Evolutionary conservation across 176 grass and related monocot species (phyloP).

Genomic region (Calamus simplicifolius): DNA sequence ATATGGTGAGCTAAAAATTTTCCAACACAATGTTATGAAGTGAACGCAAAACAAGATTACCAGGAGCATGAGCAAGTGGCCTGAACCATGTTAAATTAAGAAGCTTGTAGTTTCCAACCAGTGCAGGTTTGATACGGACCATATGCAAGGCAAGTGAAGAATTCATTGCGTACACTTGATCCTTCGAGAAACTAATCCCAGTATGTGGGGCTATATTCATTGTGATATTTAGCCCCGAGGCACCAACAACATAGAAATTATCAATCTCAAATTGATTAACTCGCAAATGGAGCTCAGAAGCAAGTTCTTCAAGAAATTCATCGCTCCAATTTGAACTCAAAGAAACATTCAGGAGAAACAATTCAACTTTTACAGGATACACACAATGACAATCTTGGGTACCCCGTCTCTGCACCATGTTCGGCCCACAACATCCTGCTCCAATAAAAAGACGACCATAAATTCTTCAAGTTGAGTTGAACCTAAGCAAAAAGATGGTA

Average conservation of each 20-base stretch:
- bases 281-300: slow-evolving; percentile 53
- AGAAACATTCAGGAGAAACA: slow-evolving; percentile 91
- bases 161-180: slow-evolving; percentile 62
- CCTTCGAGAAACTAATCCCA: slow-evolving; percentile 69
- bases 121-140: slow-evolving; percentile 28
- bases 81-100: slow-evolving; percentile 94
- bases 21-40: too few species aligned
- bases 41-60: slow-evolving; percentile 27
- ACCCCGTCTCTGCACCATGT: slow-evolving; percentile 69
- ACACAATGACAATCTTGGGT: slow-evolving; percentile 69
- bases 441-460: background rate
- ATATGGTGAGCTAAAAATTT: too few species aligned
- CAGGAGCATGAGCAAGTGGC: slow-evolving; percentile 52
- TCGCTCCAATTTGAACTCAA: slow-evolving; percentile 83
- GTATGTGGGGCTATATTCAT: slow-evolving; percentile 87
- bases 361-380: slow-evolving; percentile 82
- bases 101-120: slow-evolving; percentile 66
- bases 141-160: slow-evolving; percentile 57
- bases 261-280: slow-evolving; percentile 79
- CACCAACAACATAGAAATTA: slow-evolving; percentile 98
- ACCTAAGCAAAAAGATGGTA: too few species aligned
- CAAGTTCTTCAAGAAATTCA: slow-evolving; percentile 74
- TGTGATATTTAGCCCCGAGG: slow-evolving; percentile 93
- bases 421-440: slow-evolving; percentile 76
- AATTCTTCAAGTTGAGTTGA: too few species aligned